A percentile compares a stretch with the other conserved stretches of the same genome.
These are phyloP conservation scores for Fusarium gaditjirri DNA, from an alignment of 2,329 filamentous ascomycete species.

Conservation along the genomic window DNA sequence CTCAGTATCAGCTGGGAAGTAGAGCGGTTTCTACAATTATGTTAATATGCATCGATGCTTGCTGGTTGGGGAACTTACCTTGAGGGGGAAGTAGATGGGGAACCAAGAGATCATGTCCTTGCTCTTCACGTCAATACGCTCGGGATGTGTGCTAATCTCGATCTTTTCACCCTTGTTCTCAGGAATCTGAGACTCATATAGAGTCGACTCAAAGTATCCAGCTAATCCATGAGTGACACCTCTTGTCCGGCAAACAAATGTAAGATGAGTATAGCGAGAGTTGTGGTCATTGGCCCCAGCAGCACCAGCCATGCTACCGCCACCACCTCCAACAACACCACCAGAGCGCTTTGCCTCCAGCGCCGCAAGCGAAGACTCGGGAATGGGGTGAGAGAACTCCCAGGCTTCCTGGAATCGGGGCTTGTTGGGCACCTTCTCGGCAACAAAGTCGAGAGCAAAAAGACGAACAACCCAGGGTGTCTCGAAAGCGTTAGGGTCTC, in stretches of 20 bases:
- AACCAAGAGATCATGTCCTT: slow-evolving; percentile 99
- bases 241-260: slow-evolving; percentile 80
- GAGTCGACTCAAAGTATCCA: slow-evolving; percentile 96
- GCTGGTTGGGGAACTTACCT: slow-evolving; percentile 64
- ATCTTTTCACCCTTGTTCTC: slow-evolving; percentile 63
- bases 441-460: slow-evolving; percentile 87
- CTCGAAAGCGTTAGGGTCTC: slow-evolving; percentile 80
- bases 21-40: slow-evolving; percentile 76
- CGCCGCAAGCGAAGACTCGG: slow-evolving; percentile 64
- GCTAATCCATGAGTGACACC: slow-evolving; percentile 91
- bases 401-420: slow-evolving; percentile 79
- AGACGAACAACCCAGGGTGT: slow-evolving; percentile 96
- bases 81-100: slow-evolving; percentile 96
- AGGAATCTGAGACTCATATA: slow-evolving; percentile 71
- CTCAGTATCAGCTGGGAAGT: slow-evolving; percentile 85
- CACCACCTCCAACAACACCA: slow-evolving; percentile 73
- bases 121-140: slow-evolving; percentile 92
- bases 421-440: slow-evolving; percentile 68
- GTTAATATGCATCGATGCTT: neutral
- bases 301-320: slow-evolving; percentile 77
- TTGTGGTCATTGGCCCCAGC: slow-evolving; percentile 93
- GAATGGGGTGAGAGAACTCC: slow-evolving; percentile 83
- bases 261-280: slow-evolving; percentile 78
- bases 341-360: slow-evolving; percentile 68
- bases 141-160: slow-evolving; percentile 91